Percentiles rank a stretch among this genome's conserved stretches.
These are phyloP conservation scores for Aspergillus baeticus DNA, from an alignment of 495 filamentous ascomycete species.

Conservation along the genomic window DNA sequence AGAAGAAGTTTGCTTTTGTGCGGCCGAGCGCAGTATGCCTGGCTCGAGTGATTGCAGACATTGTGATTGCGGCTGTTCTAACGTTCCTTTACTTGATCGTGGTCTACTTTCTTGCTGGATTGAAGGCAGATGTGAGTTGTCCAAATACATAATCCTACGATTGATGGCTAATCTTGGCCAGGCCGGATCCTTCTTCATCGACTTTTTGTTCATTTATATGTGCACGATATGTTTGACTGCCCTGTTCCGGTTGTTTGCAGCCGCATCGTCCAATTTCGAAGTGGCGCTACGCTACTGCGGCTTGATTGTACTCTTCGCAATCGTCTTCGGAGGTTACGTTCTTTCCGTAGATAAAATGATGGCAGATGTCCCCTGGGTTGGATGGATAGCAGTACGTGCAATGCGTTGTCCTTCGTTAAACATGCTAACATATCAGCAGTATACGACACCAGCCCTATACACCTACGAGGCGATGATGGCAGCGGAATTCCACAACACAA, in stretches of 20 bases:
- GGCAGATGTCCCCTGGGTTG: slow-evolving; percentile 38
- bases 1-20: slow-evolving; percentile 76
- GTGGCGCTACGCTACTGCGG: slow-evolving; percentile 38
- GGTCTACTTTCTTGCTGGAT: slow-evolving; percentile 63
- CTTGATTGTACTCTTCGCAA: slow-evolving; percentile 32
- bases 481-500: slow-evolving; percentile 50
- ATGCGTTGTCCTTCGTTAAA: slow-evolving; percentile 11
- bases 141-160: not conserved
- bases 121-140: slow-evolving; percentile 40
- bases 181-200: slow-evolving; percentile 55
- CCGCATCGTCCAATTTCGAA: slow-evolving; percentile 38
- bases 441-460: slow-evolving; percentile 68
- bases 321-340: slow-evolving; percentile 40
- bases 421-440: slow-evolving; percentile 18
- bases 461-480: slow-evolving; percentile 63
- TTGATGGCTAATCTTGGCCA: slow-evolving; percentile 3
- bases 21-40: slow-evolving; percentile 72
- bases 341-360: slow-evolving; percentile 38
- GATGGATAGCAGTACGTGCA: slow-evolving; percentile 34
- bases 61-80: slow-evolving; percentile 61
- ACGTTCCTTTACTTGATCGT: slow-evolving; percentile 68
- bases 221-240: slow-evolving; percentile 52
- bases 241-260: slow-evolving; percentile 45
- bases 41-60: slow-evolving; percentile 67
- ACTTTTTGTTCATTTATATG: slow-evolving; percentile 51